A percentile compares a stretch with the other conserved stretches of the same genome.
Evolutionary conservation across 2,329 filamentous ascomycete species (phyloP).

Genomic region (Curvularia sp.): DNA sequence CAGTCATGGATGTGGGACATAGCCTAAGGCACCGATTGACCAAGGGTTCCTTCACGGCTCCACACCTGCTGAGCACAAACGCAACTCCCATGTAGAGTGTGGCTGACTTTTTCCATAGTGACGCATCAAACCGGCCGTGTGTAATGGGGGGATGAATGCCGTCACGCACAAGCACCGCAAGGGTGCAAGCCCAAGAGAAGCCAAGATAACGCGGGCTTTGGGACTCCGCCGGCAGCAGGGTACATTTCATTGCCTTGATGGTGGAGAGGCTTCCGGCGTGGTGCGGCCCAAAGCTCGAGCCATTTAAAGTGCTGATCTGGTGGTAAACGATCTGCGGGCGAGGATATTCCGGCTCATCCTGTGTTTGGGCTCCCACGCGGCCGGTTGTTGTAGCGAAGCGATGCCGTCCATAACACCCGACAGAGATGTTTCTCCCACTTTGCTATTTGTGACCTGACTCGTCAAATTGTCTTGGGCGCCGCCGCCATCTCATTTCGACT

Average conservation of each 20-base stretch:
- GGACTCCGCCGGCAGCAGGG: constrained; percentile 39
- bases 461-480: neutral
- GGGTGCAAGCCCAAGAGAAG: constrained; percentile 44
- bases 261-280: constrained; percentile 29
- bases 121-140: constrained; percentile 44
- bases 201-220: constrained; percentile 42
- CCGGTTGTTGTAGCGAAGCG: constrained; percentile 12
- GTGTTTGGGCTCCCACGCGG: constrained; percentile 24
- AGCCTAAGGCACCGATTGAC: constrained; percentile 26
- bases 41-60: constrained; percentile 25
- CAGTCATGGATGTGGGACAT: constrained; percentile 28
- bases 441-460: constrained; percentile 8
- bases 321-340: constrained; percentile 23
- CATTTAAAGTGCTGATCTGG: constrained; percentile 25
- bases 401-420: constrained; percentile 11
- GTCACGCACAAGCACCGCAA: constrained; percentile 47
- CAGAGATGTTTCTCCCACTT: neutral
- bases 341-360: constrained; percentile 26
- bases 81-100: constrained; percentile 32
- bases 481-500: constrained; percentile 12
- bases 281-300: constrained; percentile 32
- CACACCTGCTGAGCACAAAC: constrained; percentile 40
- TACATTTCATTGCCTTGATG: constrained; percentile 33
- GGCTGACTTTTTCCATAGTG: constrained; percentile 38
- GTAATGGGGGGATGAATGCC: constrained; percentile 38